phyloP scores from a whole-genome alignment of 2,329 filamentous ascomycete genomes.

The Fusarium bactridioides region DNA sequence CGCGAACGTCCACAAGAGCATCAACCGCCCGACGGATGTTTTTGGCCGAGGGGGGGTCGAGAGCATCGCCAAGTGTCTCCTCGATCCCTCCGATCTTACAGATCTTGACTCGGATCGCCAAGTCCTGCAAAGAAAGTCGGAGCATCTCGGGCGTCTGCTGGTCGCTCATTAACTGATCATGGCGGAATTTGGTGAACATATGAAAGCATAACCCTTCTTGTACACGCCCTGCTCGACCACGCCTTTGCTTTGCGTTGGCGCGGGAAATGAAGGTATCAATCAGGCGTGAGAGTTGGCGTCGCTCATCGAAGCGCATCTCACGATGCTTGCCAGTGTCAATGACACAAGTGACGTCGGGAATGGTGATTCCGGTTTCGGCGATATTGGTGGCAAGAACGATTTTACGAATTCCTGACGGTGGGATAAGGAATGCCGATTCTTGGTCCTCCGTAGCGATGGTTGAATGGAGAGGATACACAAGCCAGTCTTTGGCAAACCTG shows the following conservation, averaged over 20 bases:
- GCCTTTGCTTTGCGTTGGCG: slow-evolving; percentile 93
- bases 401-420: slow-evolving; percentile 83
- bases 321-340: slow-evolving; percentile 97
- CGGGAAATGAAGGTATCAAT: slow-evolving; percentile 95
- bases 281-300: slow-evolving; percentile 86
- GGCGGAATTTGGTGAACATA: slow-evolving; percentile 88
- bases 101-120: slow-evolving; percentile 96
- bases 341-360: slow-evolving; percentile 96
- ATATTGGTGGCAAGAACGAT: slow-evolving; percentile 98
- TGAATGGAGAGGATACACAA: slow-evolving; percentile 89
- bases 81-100: slow-evolving; percentile 96
- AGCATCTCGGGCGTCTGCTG: slow-evolving; percentile 98
- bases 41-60: slow-evolving; percentile 89
- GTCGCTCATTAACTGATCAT: slow-evolving; percentile 85
- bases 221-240: slow-evolving; percentile 93
- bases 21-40: slow-evolving; percentile 95
- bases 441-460: slow-evolving; percentile 96
- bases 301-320: slow-evolving; percentile 96
- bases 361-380: slow-evolving; percentile 97
- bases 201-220: slow-evolving; percentile 96
- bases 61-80: slow-evolving; percentile 83
- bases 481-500: slow-evolving; percentile 79
- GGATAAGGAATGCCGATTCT: slow-evolving; percentile 88
- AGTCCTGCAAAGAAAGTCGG: slow-evolving; percentile 88
- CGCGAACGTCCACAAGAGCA: slow-evolving; percentile 90